Conservation (phyloP, 306 rosid species). For the Quercus mongolica region DNA sequence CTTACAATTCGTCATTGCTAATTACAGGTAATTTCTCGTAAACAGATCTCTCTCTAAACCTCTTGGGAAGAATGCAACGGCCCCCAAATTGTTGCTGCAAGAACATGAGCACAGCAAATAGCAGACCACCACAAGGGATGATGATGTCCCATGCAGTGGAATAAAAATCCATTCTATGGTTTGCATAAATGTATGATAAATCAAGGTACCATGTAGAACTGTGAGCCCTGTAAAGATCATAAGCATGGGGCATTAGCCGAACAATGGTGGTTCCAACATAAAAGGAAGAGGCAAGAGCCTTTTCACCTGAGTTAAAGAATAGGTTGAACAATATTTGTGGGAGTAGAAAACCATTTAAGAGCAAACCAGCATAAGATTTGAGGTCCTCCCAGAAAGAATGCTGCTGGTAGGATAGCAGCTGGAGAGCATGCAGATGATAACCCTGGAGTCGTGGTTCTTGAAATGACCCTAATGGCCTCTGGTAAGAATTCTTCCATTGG, state of each 20-base stretch:
- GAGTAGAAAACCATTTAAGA: constrained; percentile 73
- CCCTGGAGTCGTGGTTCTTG: constrained; percentile 36
- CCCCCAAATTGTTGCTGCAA: constrained; percentile 85
- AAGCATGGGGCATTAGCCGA: constrained; percentile 82
- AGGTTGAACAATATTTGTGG: constrained; percentile 73
- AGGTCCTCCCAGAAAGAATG: constrained; percentile 63
- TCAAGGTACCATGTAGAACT: constrained; percentile 52
- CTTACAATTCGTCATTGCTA: constrained; percentile 67
- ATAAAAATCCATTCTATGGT: constrained; percentile 66
- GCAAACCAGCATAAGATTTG: constrained; percentile 66
- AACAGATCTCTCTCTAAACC: constrained; percentile 36
- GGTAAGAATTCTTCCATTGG: constrained; percentile 41
- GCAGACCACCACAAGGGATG: constrained; percentile 54
- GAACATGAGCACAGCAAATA: constrained; percentile 56
- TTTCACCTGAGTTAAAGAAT: constrained; percentile 46
- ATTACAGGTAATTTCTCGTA: constrained; percentile 77
- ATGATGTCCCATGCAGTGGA: constrained; percentile 85
- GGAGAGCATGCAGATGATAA: constrained; percentile 16
- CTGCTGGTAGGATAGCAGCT: constrained; percentile 15
- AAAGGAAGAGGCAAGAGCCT: constrained; percentile 43
- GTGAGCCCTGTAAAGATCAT: constrained; percentile 79
- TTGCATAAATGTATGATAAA: constrained; percentile 67
- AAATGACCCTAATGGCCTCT: constrained; percentile 22
- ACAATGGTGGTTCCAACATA: constrained; percentile 70
- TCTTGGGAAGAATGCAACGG: constrained; percentile 65